Conservation (phyloP, 208 protist species). For the Trypanosoma congolense region DNA sequence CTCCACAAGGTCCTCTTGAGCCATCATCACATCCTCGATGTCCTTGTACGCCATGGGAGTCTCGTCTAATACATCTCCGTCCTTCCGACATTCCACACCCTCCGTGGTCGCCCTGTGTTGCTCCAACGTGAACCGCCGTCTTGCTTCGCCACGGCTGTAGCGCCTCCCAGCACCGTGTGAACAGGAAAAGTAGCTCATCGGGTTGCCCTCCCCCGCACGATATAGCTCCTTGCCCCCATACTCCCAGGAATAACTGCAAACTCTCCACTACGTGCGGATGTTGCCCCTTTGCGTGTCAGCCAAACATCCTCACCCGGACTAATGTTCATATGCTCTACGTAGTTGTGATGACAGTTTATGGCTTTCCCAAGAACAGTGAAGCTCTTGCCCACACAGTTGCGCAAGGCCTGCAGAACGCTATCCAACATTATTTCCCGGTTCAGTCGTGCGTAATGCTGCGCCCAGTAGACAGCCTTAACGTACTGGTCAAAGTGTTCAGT, state of each 20-base stretch:
- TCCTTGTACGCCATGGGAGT: slow-evolving; percentile 84
- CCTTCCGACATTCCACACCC: slow-evolving; percentile 75
- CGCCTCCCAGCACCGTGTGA: slow-evolving; percentile 80
- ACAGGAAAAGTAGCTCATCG: slow-evolving; percentile 66
- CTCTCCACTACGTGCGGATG: slow-evolving; percentile 61
- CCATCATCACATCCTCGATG: slow-evolving; percentile 83
- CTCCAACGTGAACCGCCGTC: slow-evolving; percentile 68
- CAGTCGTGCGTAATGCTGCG: slow-evolving; percentile 66
- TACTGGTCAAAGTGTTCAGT: slow-evolving; percentile 81
- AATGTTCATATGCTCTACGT: slow-evolving; percentile 48
- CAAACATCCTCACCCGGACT: slow-evolving; percentile 46
- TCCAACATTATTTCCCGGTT: slow-evolving; percentile 86
- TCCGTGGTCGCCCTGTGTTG: slow-evolving; percentile 62
- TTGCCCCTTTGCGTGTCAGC: slow-evolving; percentile 87
- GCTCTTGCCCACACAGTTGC: slow-evolving; percentile 20
- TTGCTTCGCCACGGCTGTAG: slow-evolving; percentile 70
- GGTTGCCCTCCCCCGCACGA: slow-evolving; percentile 80
- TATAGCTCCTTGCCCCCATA: slow-evolving; percentile 86
- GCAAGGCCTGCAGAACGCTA: slow-evolving; percentile 51
- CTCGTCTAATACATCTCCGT: slow-evolving; percentile 77
- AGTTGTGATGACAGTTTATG: slow-evolving; percentile 92
- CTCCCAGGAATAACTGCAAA: slow-evolving; percentile 85
- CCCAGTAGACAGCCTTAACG: slow-evolving; percentile 78
- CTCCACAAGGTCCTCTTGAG: slow-evolving; percentile 76
- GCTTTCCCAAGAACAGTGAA: slow-evolving; percentile 45